These are phyloP conservation scores for Phytophthora citricola DNA, from an alignment of 352 stramenopile genomes.

Conservation along the genomic window DNA sequence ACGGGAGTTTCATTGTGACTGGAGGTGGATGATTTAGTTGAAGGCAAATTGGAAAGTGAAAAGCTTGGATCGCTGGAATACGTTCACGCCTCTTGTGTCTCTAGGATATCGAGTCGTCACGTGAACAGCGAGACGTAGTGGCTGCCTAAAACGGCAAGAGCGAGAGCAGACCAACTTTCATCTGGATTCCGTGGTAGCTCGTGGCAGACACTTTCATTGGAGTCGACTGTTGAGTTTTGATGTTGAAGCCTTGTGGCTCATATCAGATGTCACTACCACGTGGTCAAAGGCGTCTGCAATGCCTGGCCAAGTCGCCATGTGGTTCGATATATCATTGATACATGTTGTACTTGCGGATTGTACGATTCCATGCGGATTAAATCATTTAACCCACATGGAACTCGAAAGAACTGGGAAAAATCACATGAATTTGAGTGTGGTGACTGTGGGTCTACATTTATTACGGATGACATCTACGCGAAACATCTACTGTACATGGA, in stretches of 20 bases:
- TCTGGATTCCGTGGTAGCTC: slow-evolving; percentile 19
- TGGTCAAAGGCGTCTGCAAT: neutral
- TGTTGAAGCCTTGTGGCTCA: neutral
- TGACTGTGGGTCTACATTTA: slow-evolving; percentile 7
- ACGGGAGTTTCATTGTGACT: slow-evolving; percentile 12
- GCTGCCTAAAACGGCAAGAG: slow-evolving; percentile 15
- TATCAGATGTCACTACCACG: slow-evolving; percentile 4
- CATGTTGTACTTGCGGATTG: neutral
- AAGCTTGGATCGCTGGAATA: neutral
- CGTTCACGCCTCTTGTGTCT: neutral
- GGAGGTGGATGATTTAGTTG: slow-evolving; percentile 4
- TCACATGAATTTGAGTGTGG: too few relatives aligned
- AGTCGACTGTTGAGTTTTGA: slow-evolving; percentile 5
- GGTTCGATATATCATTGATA: neutral
- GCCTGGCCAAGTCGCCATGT: neutral
- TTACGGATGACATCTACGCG: slow-evolving; percentile 1
- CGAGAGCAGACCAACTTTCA: slow-evolving; percentile 3
- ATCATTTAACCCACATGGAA: too few relatives aligned
- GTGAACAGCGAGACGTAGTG: slow-evolving; percentile 11
- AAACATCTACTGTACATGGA: slow-evolving; percentile 9
- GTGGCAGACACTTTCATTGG: neutral
- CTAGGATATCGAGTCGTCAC: neutral
- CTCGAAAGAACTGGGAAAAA: too few relatives aligned
- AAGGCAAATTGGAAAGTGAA: slow-evolving; percentile 28
- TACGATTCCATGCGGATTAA: neutral